Conservation (phyloP, 495 filamentous ascomycete genomes). For the Emericellopsis terricola region DNA sequence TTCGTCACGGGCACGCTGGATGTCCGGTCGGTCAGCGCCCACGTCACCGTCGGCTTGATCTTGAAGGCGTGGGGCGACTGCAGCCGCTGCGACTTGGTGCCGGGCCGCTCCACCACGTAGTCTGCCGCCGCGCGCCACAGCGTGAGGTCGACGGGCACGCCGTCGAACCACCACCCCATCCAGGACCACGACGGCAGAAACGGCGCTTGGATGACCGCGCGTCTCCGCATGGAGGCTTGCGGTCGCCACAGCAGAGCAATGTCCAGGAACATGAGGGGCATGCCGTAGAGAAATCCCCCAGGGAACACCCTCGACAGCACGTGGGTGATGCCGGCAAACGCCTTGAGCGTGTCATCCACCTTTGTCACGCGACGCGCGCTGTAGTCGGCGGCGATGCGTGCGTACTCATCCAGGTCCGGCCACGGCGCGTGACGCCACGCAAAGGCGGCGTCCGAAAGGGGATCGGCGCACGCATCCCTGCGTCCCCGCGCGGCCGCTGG, state of each 20-base stretch:
- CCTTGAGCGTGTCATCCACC: constrained; percentile 5
- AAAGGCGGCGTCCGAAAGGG: neutral
- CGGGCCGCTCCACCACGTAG: constrained; percentile 2
- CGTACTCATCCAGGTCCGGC: constrained; percentile 6
- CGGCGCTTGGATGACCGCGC: neutral
- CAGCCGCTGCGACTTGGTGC: neutral
- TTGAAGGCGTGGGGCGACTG: constrained; percentile 1
- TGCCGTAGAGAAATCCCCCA: constrained; percentile 5
- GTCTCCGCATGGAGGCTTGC: constrained; percentile 3
- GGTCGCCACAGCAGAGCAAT: constrained; percentile 7
- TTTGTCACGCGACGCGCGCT: constrained; percentile 4
- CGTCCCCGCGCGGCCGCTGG: neutral
- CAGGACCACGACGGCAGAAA: constrained; percentile 7
- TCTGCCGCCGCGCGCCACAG: constrained; percentile 4
- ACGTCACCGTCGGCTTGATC: constrained; percentile 1
- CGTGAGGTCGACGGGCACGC: constrained; percentile 2
- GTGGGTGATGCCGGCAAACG: constrained; percentile 6
- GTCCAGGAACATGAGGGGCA: constrained; percentile 6
- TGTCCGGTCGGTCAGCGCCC: constrained; percentile 1
- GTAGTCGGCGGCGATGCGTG: constrained; percentile 6
- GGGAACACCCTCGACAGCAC: constrained; percentile 1
- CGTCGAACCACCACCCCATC: constrained; percentile 7
- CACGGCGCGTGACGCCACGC: constrained; percentile 1
- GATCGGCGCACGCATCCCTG: neutral
- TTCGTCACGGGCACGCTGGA: constrained; percentile 1